These are phyloP conservation scores for Blastocystis sp. DNA, from an alignment of 352 stramenopile species.

Conservation along the genomic window DNA sequence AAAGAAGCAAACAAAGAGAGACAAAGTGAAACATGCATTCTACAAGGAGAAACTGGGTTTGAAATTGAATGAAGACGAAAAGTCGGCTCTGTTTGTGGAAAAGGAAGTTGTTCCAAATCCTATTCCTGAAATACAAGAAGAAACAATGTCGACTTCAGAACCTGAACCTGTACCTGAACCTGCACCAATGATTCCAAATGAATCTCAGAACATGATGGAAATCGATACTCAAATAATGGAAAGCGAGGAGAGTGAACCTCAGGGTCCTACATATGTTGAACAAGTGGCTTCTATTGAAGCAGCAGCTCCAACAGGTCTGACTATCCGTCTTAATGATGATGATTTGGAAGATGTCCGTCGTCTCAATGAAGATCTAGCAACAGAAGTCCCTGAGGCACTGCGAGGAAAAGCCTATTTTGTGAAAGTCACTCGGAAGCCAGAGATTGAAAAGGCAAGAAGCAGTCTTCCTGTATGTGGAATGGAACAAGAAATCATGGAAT, in stretches of 20 bases:
- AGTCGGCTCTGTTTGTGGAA: slow-evolving; percentile 20
- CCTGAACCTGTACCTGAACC: background rate
- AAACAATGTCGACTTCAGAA: background rate
- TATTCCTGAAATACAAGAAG: background rate
- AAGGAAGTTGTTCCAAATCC: background rate
- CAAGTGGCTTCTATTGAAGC: slow-evolving; percentile 10
- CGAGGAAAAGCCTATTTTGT: slow-evolving; percentile 55
- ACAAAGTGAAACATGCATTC: slow-evolving; percentile 59
- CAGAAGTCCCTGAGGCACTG: slow-evolving; percentile 67
- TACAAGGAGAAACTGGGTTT: slow-evolving; percentile 62
- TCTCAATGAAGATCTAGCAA: slow-evolving; percentile 69
- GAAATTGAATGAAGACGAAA: slow-evolving; percentile 29
- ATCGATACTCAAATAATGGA: background rate
- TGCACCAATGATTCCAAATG: background rate
- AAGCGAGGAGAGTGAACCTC: background rate
- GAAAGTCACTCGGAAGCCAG: slow-evolving; percentile 70
- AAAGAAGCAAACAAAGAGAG: slow-evolving; percentile 58
- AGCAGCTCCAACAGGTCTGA: background rate
- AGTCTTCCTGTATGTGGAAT: slow-evolving; percentile 91
- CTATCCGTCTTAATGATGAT: slow-evolving; percentile 49
- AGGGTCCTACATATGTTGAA: slow-evolving; percentile 26
- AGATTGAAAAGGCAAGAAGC: slow-evolving; percentile 81
- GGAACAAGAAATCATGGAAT: slow-evolving; percentile 98
- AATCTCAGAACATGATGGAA: background rate
- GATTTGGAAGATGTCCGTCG: slow-evolving; percentile 61